Evolutionary conservation across 179 eudicot species (phyloP), one percentile per base, ranked within the genome.

Genomic region (Actinidia chinensis): DNA sequence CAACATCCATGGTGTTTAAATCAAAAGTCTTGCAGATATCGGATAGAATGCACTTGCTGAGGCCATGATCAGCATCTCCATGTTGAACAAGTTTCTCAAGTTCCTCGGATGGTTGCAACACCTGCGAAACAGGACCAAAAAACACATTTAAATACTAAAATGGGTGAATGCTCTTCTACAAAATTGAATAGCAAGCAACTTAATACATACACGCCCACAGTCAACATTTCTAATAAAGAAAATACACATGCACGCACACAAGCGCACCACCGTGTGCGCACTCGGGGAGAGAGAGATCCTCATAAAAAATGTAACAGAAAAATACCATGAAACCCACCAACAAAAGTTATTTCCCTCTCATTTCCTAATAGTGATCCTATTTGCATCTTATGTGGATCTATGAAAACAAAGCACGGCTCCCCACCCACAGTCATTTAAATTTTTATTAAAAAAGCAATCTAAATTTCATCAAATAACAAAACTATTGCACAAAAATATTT

Each of bases 81-180:
- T 68, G 56, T 42, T 79, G 82, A 20, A 90, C 67, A 73, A 90
- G 89, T 80, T 86, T 83, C 71, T 92, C 91, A 65, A 95, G 89
- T 77, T 91, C 91, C 80, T 90, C 84, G 2, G 94, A 93, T 52
- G 98, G 92, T 74, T 84, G 84, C 87, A 95, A 80, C 61, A 88
- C 90, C 99, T 93, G 73, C 67, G 56, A 52, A 23, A 73, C 54
- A 64, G 10, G 51, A 73, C n/a, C 20, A 25, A 43, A n/a, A 33
- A 1, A 65, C 4, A 20, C 14, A 65, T 12, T 11, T 46, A 64
- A 64, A 33, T 25, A n/a, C 23, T 6, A 56, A 56, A 56, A 54
- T n/a, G 15, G 59, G 1, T 25, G 14, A 64, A 28, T 43, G 8
- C 68, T 36, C 40, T 36, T 36, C 40, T 36, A 36, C 42, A 64